Evolutionary conservation across 352 stramenopile species (phyloP), one percentile per base, ranked within the genome.

Genomic region (Globisporangium mamillatum): DNA sequence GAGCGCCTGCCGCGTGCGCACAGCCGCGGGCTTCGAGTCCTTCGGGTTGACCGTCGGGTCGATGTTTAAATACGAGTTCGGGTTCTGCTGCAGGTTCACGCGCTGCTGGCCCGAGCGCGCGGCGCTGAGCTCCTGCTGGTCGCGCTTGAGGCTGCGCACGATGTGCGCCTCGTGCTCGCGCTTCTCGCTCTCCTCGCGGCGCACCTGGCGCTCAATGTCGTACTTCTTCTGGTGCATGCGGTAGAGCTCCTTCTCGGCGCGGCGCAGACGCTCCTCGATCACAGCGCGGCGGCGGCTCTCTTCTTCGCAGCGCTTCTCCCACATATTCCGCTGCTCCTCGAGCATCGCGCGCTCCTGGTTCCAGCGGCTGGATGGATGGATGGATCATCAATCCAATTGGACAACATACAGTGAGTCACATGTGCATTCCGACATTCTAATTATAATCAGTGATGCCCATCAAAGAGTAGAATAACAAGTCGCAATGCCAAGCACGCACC

Each of bases 161-260:
- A 95, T 95, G 48, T 90, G 75, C 18, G 79, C 86, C 70, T 95
- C 88, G 70, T 95, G 84, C 70, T 92, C 91, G 76, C 86, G 84
- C 71, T 91, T 92, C 76, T 95, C 88, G 69, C 68, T 93, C 79
- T 95, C 88, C 60, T 95, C 88, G 54, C 88, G 85, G 3, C 88
- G 82, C 54, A 93, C 84, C 52, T 85, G 68, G 72, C 91, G 89
- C 66, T 95, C 88, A 65, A 95, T 95, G 73, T 95, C 85, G 77
- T 93, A 95, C 73, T 95, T 95, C 74, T 93, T 93, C 75, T 95
- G 88, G 76, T 94, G 88, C 88, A 95, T 95, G 34, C 88, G 88
- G 69, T 95, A 95, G 12, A 95, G 75, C 70, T 95, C 88, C 73
- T 94, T 94, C 71, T 95, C 88, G 29, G 88, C 81, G 12, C 88